Conservation (phyloP, 805 yeast species). For the Ogataea pignaliae region DNA sequence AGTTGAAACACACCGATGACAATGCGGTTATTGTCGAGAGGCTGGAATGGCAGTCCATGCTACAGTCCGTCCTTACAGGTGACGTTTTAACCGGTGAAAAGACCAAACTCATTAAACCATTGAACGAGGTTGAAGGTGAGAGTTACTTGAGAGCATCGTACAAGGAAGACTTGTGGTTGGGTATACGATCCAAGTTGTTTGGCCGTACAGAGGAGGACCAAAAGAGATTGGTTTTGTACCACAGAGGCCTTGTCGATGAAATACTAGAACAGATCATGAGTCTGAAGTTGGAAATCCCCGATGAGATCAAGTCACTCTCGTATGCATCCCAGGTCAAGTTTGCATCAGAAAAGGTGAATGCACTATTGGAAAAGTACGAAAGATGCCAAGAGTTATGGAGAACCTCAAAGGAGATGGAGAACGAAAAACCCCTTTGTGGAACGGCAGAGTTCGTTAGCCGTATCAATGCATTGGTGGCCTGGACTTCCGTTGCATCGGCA, state of each 20-base stretch:
- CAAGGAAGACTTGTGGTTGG: constrained; percentile 81
- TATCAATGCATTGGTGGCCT: constrained; percentile 75
- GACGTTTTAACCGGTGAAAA: constrained; percentile 92
- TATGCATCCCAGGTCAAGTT: constrained; percentile 22
- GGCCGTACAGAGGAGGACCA: constrained; percentile 83
- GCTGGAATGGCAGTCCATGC: constrained; percentile 94
- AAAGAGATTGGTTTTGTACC: constrained; percentile 57
- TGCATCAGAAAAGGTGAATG: constrained; percentile 49
- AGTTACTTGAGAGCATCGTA: constrained; percentile 48
- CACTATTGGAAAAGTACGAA: constrained; percentile 56
- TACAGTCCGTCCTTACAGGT: constrained; percentile 85
- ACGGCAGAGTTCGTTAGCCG: constrained; percentile 59
- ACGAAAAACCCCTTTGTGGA: constrained; percentile 69
- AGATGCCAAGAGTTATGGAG: constrained; percentile 76
- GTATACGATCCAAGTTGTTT: constrained; percentile 73
- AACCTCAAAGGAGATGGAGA: constrained; percentile 69
- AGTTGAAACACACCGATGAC: constrained; percentile 24
- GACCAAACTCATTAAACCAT: constrained; percentile 59
- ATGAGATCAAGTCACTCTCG: constrained; percentile 13
- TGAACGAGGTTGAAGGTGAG: constrained; percentile 38
- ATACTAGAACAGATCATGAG: constrained; percentile 63
- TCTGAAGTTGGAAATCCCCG: constrained; percentile 52
- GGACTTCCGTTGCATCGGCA: constrained; percentile 73
- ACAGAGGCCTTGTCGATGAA: constrained; percentile 69
- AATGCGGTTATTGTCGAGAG: constrained; percentile 55